Conservation (phyloP, 352 stramenopile species). For the Pseudoperonospora humuli region DNA sequence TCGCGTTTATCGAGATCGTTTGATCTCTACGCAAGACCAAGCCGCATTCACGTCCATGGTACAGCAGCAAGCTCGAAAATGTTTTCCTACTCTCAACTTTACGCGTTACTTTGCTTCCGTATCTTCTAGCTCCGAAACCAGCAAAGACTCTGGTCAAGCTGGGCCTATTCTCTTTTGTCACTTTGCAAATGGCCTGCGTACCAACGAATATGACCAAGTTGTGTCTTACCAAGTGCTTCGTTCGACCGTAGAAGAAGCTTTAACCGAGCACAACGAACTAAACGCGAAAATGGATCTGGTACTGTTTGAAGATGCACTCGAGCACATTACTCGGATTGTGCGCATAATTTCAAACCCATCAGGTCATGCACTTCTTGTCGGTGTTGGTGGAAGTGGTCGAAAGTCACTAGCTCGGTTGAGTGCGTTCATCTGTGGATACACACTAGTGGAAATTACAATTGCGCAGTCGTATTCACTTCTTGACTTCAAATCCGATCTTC, state of each 20-base stretch:
- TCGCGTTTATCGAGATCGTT: slow-evolving; percentile 92
- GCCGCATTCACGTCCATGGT: slow-evolving; percentile 82
- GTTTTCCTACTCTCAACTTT: slow-evolving; percentile 89
- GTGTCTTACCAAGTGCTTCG: slow-evolving; percentile 56
- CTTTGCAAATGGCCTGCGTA: slow-evolving; percentile 80
- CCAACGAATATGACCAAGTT: slow-evolving; percentile 91
- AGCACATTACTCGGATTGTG: slow-evolving; percentile 90
- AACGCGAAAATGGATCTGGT: slow-evolving; percentile 93
- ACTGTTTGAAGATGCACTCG: slow-evolving; percentile 93
- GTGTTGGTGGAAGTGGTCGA: slow-evolving; percentile 90
- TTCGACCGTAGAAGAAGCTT: slow-evolving; percentile 76
- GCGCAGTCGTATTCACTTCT: slow-evolving; percentile 85
- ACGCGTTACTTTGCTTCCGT: slow-evolving; percentile 80
- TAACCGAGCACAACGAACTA: slow-evolving; percentile 91
- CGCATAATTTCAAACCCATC: slow-evolving; percentile 92
- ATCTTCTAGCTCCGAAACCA: slow-evolving; percentile 8
- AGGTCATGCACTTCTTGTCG: slow-evolving; percentile 91
- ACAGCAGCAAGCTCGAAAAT: slow-evolving; percentile 89
- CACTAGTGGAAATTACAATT: slow-evolving; percentile 86
- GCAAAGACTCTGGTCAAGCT: slow-evolving; percentile 27
- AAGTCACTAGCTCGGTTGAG: slow-evolving; percentile 89
- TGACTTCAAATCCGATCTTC: slow-evolving; percentile 94
- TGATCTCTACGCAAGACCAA: slow-evolving; percentile 80
- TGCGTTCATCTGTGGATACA: slow-evolving; percentile 88
- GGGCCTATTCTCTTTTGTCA: slow-evolving; percentile 92